These are phyloP conservation scores for Russula brevipes DNA, from an alignment of 768 basidiomycete genomes.

Conservation along the genomic window DNA sequence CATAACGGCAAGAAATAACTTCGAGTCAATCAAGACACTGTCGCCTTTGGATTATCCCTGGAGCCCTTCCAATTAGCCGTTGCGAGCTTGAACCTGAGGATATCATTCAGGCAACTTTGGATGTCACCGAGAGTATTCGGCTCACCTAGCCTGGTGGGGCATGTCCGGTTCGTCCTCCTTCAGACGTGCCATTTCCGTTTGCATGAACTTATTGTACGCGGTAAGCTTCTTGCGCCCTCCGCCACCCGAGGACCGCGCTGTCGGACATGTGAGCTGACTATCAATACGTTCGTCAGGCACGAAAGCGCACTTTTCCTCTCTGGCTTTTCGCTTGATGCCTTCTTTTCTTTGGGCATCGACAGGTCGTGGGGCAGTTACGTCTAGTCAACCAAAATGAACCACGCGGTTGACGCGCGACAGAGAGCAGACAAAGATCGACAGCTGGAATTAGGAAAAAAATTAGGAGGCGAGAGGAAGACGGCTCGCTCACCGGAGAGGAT, in stretches of 20 bases:
- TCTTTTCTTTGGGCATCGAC: constrained; percentile 25
- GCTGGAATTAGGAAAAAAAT: neutral
- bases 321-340: constrained; percentile 23
- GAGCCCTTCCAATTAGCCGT: constrained; percentile 75
- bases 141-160: constrained; percentile 68
- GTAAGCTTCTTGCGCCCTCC: constrained; percentile 58
- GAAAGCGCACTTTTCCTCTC: constrained; percentile 23
- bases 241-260: constrained; percentile 49
- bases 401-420: constrained; percentile 3
- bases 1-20: constrained; percentile 10
- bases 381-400: neutral
- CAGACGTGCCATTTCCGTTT: constrained; percentile 71
- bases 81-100: constrained; percentile 60
- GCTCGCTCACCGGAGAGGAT: neutral
- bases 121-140: neutral
- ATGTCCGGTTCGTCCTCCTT: constrained; percentile 72
- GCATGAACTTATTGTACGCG: constrained; percentile 77
- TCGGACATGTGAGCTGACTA: constrained; percentile 22
- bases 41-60: constrained; percentile 43
- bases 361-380: neutral
- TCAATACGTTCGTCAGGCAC: neutral
- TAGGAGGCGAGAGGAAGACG: neutral
- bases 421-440: neutral
- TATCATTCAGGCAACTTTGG: constrained; percentile 14
- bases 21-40: constrained; percentile 7